Conservation (phyloP, 164 flowering plant species). For the Piper longum region DNA sequence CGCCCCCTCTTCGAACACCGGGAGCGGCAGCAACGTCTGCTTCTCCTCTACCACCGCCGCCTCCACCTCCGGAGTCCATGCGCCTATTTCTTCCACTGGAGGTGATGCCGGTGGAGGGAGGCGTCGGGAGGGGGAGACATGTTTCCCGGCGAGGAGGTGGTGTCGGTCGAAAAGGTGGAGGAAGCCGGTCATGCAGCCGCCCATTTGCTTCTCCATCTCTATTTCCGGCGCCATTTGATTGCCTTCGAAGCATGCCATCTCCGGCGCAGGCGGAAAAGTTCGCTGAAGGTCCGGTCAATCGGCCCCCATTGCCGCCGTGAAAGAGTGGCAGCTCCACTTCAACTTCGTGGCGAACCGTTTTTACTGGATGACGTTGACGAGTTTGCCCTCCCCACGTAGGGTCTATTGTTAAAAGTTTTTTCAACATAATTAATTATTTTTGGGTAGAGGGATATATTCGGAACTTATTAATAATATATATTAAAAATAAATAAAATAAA, state of each 20-base stretch:
- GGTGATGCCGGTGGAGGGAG: conserved; percentile 36
- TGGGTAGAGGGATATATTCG: too few species aligned
- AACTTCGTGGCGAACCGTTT: too few species aligned
- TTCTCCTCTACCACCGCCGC: not conserved
- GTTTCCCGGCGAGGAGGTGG: conserved; percentile 49
- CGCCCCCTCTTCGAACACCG: conserved; percentile 44
- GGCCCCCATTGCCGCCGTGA: too few species aligned
- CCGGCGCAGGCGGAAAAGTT: too few species aligned
- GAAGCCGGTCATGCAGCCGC: conserved; percentile 96
- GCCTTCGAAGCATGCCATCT: conserved; percentile 19
- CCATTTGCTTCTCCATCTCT: conserved; percentile 76
- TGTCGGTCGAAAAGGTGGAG: conserved; percentile 80
- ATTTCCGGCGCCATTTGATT: conserved; percentile 45
- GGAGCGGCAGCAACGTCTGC: conserved; percentile 16
- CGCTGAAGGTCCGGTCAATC: too few species aligned
- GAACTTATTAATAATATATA: too few species aligned
- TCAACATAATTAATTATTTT: too few species aligned
- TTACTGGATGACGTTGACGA: too few species aligned
- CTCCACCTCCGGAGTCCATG: conserved; percentile 4
- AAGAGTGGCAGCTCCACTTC: too few species aligned
- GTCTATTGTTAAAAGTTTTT: too few species aligned
- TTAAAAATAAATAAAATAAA: too few species aligned
- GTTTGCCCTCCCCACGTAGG: too few species aligned
- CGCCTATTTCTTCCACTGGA: conserved; percentile 15
- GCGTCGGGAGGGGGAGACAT: conserved; percentile 11